phyloP scores from a whole-genome alignment of 2,329 filamentous ascomycete genomes.

The Aspergillus puulaauensis region DNA sequence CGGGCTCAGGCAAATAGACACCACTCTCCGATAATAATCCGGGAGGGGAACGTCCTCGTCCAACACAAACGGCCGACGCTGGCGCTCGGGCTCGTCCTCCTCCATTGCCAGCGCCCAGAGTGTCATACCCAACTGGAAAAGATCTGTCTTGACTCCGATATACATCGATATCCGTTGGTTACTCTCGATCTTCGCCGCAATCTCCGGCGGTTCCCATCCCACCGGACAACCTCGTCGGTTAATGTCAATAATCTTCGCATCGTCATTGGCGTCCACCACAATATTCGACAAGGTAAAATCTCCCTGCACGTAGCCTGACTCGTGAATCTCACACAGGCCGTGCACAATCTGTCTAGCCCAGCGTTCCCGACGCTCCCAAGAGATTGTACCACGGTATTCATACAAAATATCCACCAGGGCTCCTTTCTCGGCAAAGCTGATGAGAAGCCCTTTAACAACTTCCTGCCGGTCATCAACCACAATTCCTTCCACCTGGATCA shows the following conservation, averaged over 20 bases:
- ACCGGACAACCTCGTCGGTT: constrained; percentile 96
- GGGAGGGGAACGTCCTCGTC: constrained; percentile 62
- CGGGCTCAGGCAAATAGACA: constrained; percentile 73
- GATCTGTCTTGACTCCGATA: constrained; percentile 95
- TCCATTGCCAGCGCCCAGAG: constrained; percentile 87
- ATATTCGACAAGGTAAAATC: constrained; percentile 98
- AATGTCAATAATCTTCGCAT: constrained; percentile 98
- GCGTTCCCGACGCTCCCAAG: constrained; percentile 73
- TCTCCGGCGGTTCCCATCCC: constrained; percentile 95
- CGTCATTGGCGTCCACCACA: constrained; percentile 78
- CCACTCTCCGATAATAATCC: constrained; percentile 72
- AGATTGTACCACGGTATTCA: constrained; percentile 63
- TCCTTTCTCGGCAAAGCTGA: constrained; percentile 82
- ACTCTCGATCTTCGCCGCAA: constrained; percentile 78
- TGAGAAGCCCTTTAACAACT: constrained; percentile 81
- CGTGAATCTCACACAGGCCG: constrained; percentile 88
- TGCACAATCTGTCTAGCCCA: constrained; percentile 92
- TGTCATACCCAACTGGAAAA: constrained; percentile 96
- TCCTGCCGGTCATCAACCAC: constrained; percentile 76
- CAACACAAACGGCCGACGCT: constrained; percentile 66
- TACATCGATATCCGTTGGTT: constrained; percentile 93
- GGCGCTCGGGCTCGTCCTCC: constrained; percentile 84
- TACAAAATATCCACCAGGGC: constrained; percentile 90
- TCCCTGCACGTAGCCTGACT: constrained; percentile 93
- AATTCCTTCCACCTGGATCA: constrained; percentile 84